A percentile compares a stretch with the other conserved stretches of the same genome.
These are phyloP conservation scores for Lachancea meyersii DNA, from an alignment of 805 yeast species.

Conservation along the genomic window DNA sequence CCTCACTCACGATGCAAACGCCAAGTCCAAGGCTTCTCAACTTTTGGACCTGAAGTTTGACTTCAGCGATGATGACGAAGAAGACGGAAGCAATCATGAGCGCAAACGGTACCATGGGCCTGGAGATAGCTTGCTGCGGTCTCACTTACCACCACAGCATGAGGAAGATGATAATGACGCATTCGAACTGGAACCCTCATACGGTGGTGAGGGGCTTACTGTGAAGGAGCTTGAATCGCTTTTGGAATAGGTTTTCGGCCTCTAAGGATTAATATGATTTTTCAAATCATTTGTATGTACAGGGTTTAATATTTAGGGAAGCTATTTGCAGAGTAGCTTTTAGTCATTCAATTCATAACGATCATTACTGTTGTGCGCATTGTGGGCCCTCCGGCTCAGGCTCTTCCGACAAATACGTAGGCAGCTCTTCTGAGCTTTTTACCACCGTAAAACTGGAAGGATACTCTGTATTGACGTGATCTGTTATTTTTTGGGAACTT, in stretches of 20 bases:
- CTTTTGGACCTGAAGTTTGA: conserved; percentile 13
- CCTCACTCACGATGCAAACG: not conserved
- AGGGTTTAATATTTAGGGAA: conserved; percentile 2
- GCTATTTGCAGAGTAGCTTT: conserved; percentile 1
- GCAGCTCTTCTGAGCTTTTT: conserved; percentile 18
- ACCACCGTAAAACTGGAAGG: conserved; percentile 26
- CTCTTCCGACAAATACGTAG: conserved; percentile 20
- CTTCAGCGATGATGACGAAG: conserved; percentile 23
- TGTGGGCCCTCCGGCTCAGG: conserved; percentile 25
- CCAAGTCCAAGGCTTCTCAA: conserved; percentile 4
- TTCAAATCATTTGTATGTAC: conserved; percentile 5
- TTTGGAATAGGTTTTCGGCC: conserved; percentile 6
- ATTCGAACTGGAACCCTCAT: conserved; percentile 16
- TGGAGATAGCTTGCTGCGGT: not conserved
- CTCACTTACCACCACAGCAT: not conserved
- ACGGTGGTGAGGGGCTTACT: conserved; percentile 24
- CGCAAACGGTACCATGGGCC: conserved; percentile 11
- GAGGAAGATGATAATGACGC: not conserved
- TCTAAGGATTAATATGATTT: not conserved
- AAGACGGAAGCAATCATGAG: conserved; percentile 12
- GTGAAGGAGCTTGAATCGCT: conserved; percentile 24
- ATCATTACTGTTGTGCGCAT: conserved; percentile 37
- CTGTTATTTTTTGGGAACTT: conserved; percentile 9
- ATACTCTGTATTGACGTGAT: conserved; percentile 28
- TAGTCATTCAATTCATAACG: conserved; percentile 1